Conservation (phyloP, 148 eudicot species). For the Rhododendron kiyosumense region DNA sequence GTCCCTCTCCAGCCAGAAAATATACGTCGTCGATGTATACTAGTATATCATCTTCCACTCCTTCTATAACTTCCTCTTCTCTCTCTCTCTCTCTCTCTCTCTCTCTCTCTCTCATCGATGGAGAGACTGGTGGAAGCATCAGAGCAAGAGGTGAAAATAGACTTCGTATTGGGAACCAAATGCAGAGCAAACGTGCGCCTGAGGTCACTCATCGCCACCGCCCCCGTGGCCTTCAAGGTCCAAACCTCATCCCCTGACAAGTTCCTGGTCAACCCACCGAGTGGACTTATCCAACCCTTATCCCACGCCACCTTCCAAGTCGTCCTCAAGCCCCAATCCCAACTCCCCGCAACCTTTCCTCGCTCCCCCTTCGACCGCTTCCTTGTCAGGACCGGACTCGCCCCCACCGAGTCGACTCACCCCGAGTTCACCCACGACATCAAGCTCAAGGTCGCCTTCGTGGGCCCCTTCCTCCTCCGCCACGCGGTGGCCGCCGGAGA, state of each 20-base stretch:
- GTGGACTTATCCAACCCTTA: conserved; percentile 42
- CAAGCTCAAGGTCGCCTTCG: conserved; percentile 41
- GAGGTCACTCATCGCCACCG: conserved; percentile 22
- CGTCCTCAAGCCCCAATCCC: conserved; percentile 47
- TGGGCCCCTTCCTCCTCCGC: conserved; percentile 36
- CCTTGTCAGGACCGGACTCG: conserved; percentile 31
- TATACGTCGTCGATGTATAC: neutral
- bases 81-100: neutral
- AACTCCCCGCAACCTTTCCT: conserved; percentile 33
- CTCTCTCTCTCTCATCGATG: conserved; percentile 16
- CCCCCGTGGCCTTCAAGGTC: conserved; percentile 42
- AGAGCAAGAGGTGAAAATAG: conserved; percentile 35
- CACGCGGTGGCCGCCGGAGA: conserved; percentile 35
- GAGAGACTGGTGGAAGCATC: conserved; percentile 40
- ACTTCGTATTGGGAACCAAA: conserved; percentile 33
- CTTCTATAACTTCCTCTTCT: neutral
- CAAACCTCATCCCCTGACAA: conserved; percentile 53
- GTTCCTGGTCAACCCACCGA: conserved; percentile 50
- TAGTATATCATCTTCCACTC: neutral
- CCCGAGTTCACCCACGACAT: conserved; percentile 23
- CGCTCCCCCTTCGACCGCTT: conserved; percentile 47
- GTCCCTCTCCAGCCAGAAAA: neutral
- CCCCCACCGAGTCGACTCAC: conserved; percentile 20
- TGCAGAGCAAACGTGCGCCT: conserved; percentile 41
- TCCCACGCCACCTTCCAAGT: conserved; percentile 41